Conservation (phyloP, 257 asterid genomes). For the Cordia subcordata region DNA sequence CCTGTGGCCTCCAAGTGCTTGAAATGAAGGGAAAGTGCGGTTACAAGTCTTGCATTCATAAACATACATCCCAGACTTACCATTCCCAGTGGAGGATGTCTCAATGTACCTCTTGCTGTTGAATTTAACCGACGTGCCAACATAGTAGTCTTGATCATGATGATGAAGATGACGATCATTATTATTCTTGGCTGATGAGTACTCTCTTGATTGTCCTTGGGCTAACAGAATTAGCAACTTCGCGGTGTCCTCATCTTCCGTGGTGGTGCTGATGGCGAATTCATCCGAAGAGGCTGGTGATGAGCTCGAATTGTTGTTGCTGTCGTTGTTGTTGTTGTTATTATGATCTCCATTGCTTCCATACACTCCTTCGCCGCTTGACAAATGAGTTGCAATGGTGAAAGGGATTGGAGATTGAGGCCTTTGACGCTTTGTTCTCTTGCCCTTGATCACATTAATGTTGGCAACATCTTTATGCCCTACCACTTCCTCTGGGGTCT, state of each 20-base stretch:
- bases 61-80: constrained; percentile 35
- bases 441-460: constrained; percentile 36
- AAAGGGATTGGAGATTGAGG: constrained; percentile 33
- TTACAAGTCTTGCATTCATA: constrained; percentile 83
- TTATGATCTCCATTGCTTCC: constrained; percentile 7
- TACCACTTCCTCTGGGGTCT: constrained; percentile 24
- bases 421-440: constrained; percentile 33
- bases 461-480: constrained; percentile 28
- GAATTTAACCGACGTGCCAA: constrained; percentile 14
- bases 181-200: neutral
- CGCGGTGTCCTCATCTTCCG: constrained; percentile 81
- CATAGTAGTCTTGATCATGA: neutral
- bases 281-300: constrained; percentile 4
- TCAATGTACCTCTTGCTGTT: constrained; percentile 37
- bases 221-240: constrained; percentile 76
- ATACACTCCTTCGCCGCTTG: constrained; percentile 6
- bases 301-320: constrained; percentile 8
- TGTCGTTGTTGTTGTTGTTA: neutral
- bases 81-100: constrained; percentile 19
- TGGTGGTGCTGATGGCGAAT: constrained; percentile 1
- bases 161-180: neutral
- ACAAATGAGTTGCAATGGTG: constrained; percentile 26
- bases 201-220: constrained; percentile 36
- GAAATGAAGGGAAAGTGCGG: constrained; percentile 68
- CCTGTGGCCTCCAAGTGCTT: constrained; percentile 92